Base-by-base conservation (phyloP, 1,284 basidiomycete species). In the Leucoagaricus sp. region DNA sequence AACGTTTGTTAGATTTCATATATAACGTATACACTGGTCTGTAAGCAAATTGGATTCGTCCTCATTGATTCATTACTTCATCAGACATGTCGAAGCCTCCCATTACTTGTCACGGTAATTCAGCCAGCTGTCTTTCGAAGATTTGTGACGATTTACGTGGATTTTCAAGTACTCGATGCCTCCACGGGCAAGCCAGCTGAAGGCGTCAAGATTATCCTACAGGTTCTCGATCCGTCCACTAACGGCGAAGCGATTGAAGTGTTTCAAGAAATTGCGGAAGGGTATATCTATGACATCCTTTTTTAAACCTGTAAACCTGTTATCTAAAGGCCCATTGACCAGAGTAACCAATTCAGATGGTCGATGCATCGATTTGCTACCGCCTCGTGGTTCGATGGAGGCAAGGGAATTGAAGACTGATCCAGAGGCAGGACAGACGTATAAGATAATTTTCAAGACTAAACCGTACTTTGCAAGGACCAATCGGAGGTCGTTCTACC, bases 401-500 rank as follows among this genome's bases (percentile, higher is more conserved):
- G 74, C 79, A 12, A 67, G 66, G 53, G 70, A 72, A 38, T 71
- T 77, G 50, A 69, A 75, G 15, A 74, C 73, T 15, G 74, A 74
- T 53, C 71, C 84, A n/a, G 60, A 71, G 2, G 72, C 78, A 15
- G 87, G 88, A 1, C 66, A 71, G 59, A 73, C 84, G 2, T 96
- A 96, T 76, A 94, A 93, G 74, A 84, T 96, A 64, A 78, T 85
- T 4, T 96, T 97, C 77, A 83, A 84, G 67, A 93, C 90, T 0
- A 89, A 87, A 56, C 81, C 85, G 4, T 96, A 96, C 70, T 96
- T 96, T 68, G 84, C 85, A 29, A 70, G 67, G 21, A 81, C 78
- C 0, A 79, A 75, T 2, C 78, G 85, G 45, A 75, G 82, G 55
- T 89, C 86, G 15, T 96, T 97, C 67, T 96, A 94, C 74, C 94